phyloP scores from a whole-genome alignment of 1,139 yeast species.

The Saccharomyces hybrid region DNA sequence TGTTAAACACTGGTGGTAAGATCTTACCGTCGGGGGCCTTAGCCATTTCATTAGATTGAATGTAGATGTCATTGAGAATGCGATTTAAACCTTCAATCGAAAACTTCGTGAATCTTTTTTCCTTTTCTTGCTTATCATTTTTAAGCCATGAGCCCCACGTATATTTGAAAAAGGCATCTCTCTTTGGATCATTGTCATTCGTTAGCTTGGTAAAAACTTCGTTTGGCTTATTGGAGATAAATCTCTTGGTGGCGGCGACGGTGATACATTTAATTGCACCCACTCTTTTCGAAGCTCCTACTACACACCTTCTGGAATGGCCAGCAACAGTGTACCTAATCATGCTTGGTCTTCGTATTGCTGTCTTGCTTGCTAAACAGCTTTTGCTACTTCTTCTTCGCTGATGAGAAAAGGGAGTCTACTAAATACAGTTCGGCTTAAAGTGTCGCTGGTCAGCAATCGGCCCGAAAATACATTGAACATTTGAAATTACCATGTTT shows the following conservation, averaged over 20 bases:
- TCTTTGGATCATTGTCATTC: slow-evolving; percentile 59
- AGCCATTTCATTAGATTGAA: slow-evolving; percentile 27
- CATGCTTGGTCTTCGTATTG: background rate
- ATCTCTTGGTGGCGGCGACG: slow-evolving; percentile 9
- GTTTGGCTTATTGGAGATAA: slow-evolving; percentile 24
- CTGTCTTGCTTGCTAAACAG: background rate
- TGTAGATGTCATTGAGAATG: slow-evolving; percentile 39
- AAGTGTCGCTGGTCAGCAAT: background rate
- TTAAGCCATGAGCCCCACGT: slow-evolving; percentile 94
- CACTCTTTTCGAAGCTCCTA: background rate
- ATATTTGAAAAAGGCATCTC: slow-evolving; percentile 73
- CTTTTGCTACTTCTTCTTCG: background rate
- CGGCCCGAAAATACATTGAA: background rate
- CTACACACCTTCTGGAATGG: background rate
- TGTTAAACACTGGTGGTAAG: slow-evolving; percentile 34
- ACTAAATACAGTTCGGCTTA: background rate
- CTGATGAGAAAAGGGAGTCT: background rate
- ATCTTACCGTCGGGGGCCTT: slow-evolving; percentile 19
- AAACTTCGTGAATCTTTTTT: slow-evolving; percentile 71
- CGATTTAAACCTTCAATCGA: slow-evolving; percentile 66
- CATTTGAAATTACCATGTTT: background rate
- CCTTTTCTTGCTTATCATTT: slow-evolving; percentile 66
- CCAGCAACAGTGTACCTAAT: background rate
- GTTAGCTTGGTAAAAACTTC: slow-evolving; percentile 42
- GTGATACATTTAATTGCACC: background rate